A percentile compares a stretch with the other conserved stretches of the same genome.
Evolutionary conservation across 2,329 filamentous ascomycete genomes (phyloP).

Genomic region (Hirsutella minnesotensis): DNA sequence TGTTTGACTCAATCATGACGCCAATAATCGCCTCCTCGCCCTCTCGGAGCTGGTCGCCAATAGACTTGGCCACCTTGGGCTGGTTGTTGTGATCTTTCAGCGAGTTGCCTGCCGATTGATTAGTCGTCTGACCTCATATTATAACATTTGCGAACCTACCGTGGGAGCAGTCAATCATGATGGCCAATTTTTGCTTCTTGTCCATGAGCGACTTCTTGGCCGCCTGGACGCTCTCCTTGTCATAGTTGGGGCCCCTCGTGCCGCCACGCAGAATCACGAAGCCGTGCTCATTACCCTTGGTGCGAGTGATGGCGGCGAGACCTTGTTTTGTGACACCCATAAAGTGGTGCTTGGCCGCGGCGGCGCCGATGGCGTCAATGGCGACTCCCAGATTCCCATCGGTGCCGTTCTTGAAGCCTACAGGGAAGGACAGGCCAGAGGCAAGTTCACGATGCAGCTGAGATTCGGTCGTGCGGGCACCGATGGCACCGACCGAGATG

Average conservation of each 20-base stretch:
- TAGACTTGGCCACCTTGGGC: constrained; percentile 73
- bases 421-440: constrained; percentile 89
- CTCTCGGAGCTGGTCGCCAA: constrained; percentile 75
- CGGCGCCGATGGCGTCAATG: constrained; percentile 89
- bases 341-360: constrained; percentile 84
- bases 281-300: constrained; percentile 88
- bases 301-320: constrained; percentile 86
- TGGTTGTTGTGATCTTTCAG: constrained; percentile 97
- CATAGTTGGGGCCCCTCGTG: constrained; percentile 86
- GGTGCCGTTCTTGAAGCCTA: constrained; percentile 99
- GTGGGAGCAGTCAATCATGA: constrained; percentile 99
- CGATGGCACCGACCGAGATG: constrained; percentile 90
- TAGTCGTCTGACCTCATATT: too few relatives aligned
- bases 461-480: constrained; percentile 89
- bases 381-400: constrained; percentile 85
- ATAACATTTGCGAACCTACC: constrained; percentile 40
- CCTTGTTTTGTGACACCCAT: constrained; percentile 98
- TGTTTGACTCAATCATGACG: constrained; percentile 98
- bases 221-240: constrained; percentile 67
- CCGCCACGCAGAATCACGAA: constrained; percentile 94
- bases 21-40: constrained; percentile 85
- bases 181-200: constrained; percentile 75
- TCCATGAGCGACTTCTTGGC: constrained; percentile 68
- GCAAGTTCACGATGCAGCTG: constrained; percentile 95
- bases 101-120: constrained; percentile 60